phyloP scores from a whole-genome alignment of 2,329 filamentous ascomycete genomes.

The Alternaria infectoria region DNA sequence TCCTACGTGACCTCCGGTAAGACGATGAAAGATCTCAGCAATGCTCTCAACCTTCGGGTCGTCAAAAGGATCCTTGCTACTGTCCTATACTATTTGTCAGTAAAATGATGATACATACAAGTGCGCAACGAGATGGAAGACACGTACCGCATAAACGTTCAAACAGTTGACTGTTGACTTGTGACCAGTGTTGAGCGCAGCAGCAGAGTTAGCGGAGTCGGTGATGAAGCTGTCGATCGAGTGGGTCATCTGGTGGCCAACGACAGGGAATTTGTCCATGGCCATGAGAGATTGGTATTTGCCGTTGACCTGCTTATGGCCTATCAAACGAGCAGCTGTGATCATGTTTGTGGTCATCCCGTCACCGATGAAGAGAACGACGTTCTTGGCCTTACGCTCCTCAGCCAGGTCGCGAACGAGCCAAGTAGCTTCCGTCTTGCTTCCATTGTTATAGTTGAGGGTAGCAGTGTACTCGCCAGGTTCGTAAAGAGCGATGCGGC shows the following conservation, averaged over 20 bases:
- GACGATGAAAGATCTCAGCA: slow-evolving; percentile 75
- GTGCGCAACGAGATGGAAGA: no score
- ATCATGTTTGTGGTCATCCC: slow-evolving; percentile 77
- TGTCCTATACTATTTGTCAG: slow-evolving; percentile 57
- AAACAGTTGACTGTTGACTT: slow-evolving; percentile 84
- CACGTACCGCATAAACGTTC: slow-evolving; percentile 69
- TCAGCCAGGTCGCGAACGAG: slow-evolving; percentile 73
- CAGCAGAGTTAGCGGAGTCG: slow-evolving; percentile 84
- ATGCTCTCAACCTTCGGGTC: slow-evolving; percentile 89
- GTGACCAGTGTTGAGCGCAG: slow-evolving; percentile 81
- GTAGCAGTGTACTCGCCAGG: slow-evolving; percentile 80
- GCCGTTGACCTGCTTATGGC: slow-evolving; percentile 82
- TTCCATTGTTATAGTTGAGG: slow-evolving; percentile 75
- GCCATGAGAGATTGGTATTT: slow-evolving; percentile 78
- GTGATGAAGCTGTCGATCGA: slow-evolving; percentile 86
- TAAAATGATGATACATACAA: not conserved
- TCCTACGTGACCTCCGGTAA: slow-evolving; percentile 66
- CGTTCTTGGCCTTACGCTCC: slow-evolving; percentile 80
- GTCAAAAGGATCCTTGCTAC: slow-evolving; percentile 73
- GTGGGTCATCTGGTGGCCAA: slow-evolving; percentile 88
- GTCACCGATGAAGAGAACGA: slow-evolving; percentile 82
- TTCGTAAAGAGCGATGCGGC: slow-evolving; percentile 76
- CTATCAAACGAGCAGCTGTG: slow-evolving; percentile 79
- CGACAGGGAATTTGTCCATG: slow-evolving; percentile 83
- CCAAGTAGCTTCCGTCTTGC: slow-evolving; percentile 77